Base-by-base conservation (phyloP, 805 yeast genomes). In the Zygoascus flipseniorum region DNA sequence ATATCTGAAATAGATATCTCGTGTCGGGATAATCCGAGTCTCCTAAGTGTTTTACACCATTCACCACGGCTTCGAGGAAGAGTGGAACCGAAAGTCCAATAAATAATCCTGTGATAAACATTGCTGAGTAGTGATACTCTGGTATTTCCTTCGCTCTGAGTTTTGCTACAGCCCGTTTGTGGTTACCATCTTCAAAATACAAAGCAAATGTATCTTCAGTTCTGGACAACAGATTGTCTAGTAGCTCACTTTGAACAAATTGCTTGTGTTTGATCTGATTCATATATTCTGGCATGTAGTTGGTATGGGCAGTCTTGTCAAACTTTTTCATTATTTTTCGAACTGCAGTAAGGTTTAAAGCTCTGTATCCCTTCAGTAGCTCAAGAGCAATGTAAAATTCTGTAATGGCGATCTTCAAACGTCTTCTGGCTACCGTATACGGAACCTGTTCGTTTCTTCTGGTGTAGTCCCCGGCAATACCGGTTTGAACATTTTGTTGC, bases 301-400 rank as follows among this genome's bases (percentile, higher is more conserved):
- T 60, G 9, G 79, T 71, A 11, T 72, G 65, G 1, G 83, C 75
- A 4, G 83, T 75, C 63, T 93, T 93, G 69, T 93, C 99, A 65
- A 81, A 90, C 67, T 93, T 93, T 65, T 93, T 93, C 54, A 89
- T 75, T 62, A 93, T 82, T 63, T 93, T 93, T 51, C 96, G 78
- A 62, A 90, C 81, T 0, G 95, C 99, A 0, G 96, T 89, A 31
- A 89, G 76, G 68, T 93, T 93, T 60, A 90, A 68, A 48, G 83
- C 73, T 58, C 87, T 76, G 66, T 82, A 93, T 0, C 87, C 83
- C 58, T 79, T 79, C 49, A 86, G 69, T 37, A 87, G 74, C 55
- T 86, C 86, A 56, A 89, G 71, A 8, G 86, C 79, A 54, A 92
- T 75, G 66, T 88, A 89, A 59, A 78, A 83, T 62, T 88, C 95